A percentile compares a stretch with the other conserved stretches of the same genome.
Conservation (phyloP, 306 rosid genomes). For the Quercus variabilis region DNA sequence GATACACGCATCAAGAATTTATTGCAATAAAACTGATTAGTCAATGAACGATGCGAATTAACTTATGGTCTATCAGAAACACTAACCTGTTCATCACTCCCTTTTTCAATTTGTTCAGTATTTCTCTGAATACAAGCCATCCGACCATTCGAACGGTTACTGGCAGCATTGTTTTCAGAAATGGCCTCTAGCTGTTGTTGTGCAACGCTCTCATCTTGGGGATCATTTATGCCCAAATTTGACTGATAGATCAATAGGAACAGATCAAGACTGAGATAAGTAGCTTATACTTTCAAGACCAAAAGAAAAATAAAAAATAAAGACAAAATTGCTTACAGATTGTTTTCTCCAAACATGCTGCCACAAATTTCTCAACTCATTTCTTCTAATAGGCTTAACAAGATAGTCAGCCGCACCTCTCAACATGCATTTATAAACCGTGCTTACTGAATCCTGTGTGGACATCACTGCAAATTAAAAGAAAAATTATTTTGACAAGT, state of each 20-base stretch:
- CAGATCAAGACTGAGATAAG: conserved; percentile 8
- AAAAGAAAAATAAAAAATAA: background rate
- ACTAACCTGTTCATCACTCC: conserved; percentile 89
- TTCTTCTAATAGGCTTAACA: conserved; percentile 86
- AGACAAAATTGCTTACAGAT: conserved; percentile 46
- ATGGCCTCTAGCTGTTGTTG: conserved; percentile 66
- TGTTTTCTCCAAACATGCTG: conserved; percentile 99
- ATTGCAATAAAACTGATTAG: background rate
- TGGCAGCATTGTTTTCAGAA: conserved; percentile 72
- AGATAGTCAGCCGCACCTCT: conserved; percentile 97
- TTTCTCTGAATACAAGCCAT: conserved; percentile 51
- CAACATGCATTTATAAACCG: conserved; percentile 87
- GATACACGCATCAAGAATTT: background rate
- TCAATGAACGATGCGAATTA: background rate
- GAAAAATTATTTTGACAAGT: background rate
- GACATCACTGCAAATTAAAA: conserved; percentile 80
- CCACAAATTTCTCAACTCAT: conserved; percentile 91
- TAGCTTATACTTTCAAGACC: background rate
- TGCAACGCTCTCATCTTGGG: conserved; percentile 57
- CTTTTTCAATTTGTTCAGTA: conserved; percentile 66
- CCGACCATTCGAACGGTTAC: conserved; percentile 63
- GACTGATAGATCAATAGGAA: conserved; percentile 47
- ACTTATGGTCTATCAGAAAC: conserved; percentile 1
- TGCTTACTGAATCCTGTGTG: conserved; percentile 71
- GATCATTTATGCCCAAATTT: conserved; percentile 31